Evolutionary conservation across 2,329 filamentous ascomycete species (phyloP).

Genomic region (Coniochaeta prunicola): DNA sequence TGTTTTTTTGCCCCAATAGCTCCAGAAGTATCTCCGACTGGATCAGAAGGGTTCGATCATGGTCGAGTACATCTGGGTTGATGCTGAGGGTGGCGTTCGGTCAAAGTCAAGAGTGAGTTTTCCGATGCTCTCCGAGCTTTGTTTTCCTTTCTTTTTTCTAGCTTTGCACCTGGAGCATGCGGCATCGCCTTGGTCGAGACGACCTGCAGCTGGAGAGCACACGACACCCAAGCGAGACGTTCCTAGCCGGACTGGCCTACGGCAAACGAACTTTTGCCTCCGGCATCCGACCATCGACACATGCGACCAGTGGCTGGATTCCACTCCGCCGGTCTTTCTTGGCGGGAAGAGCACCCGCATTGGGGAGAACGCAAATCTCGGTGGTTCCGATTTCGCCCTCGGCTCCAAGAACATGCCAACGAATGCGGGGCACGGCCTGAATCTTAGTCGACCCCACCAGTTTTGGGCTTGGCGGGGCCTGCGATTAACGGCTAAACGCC

Average conservation of each 20-base stretch:
- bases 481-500: neutral
- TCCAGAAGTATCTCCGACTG: slow-evolving; percentile 86
- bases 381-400: neutral
- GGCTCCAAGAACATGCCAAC: neutral
- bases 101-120: slow-evolving; percentile 90
- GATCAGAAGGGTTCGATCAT: slow-evolving; percentile 84
- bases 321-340: neutral
- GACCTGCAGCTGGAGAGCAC: neutral
- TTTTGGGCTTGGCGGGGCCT: neutral
- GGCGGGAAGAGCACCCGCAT: no score
- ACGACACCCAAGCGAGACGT: no score
- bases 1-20: slow-evolving; percentile 40
- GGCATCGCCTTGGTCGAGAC: neutral
- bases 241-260: no score
- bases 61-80: slow-evolving; percentile 97
- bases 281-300: no score
- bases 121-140: slow-evolving; percentile 5
- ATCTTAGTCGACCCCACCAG: neutral
- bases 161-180: neutral
- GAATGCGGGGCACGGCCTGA: neutral
- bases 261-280: no score
- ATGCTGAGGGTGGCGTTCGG: slow-evolving; percentile 72
- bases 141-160: neutral
- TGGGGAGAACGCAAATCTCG: no score
- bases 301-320: neutral